Base-by-base conservation (phyloP, 768 basidiomycete genomes). In the Clitopilus passeckerianus region DNA sequence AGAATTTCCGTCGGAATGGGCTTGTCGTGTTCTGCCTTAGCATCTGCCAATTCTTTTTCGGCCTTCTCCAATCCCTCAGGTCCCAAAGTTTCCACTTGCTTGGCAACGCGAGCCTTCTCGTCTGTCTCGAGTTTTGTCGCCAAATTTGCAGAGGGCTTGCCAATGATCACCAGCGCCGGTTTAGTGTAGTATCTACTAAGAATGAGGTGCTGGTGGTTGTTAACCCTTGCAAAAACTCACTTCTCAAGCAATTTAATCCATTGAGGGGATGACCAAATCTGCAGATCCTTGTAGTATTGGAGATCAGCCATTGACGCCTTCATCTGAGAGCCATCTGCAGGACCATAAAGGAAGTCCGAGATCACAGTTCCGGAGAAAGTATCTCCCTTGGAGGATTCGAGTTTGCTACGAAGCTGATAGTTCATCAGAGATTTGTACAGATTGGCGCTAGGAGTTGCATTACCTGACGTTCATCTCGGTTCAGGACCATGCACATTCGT, bases 401-500 rank as follows among this genome's bases (percentile, higher is more conserved):
- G 73, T 70, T 82, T 87, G 72, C 91, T 93, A 59, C 89, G 89
- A 22, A 95, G 76, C 91, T 94, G 15, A 34, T 57, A 56, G 33
- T 27, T 30, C 34, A 6, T 16, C 54, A 34, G 22, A 22, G 35
- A 37, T 15, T 55, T 54, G 54, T 6, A 37, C 20, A 53, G 34
- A 54, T 35, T 37, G 34, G 53, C n/a, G 7, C 27, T 4, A 30
- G 27, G 27, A 3, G 27, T 30, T 3, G 64, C 71, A 56, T 61
- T 59, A 90, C 87, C 79, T 95, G 93, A 58, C 95, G 86, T 73
- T 93, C 90, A 65, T 97, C 93, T 55, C 94, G 79, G 63, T 87
- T 84, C 52, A 99, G 85, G 16, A 97, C 79, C 84, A 91, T 88
- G 15, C 74, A 71, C 89, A 99, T 97, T 9, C 96, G 79, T 30